phyloP scores from a whole-genome alignment of 2,329 filamentous ascomycete species.

The Stagonosporopsis chrysanthemi region DNA sequence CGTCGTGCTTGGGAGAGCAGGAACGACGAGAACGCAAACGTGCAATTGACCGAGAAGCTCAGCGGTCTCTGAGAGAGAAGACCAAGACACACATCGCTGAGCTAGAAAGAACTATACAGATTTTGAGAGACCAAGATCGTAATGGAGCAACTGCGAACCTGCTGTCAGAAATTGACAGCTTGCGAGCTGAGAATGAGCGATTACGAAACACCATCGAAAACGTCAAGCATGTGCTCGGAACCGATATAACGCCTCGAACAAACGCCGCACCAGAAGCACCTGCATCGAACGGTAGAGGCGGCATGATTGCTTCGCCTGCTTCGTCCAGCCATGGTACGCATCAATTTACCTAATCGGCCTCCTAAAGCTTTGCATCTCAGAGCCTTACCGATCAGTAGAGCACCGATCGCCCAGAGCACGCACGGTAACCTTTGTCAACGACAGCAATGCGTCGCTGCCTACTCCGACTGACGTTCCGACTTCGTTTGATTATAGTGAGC shows the following conservation, averaged over 20 bases:
- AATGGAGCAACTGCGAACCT: slow-evolving; percentile 43
- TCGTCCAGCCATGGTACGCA: slow-evolving; percentile 38
- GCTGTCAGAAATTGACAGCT: slow-evolving; percentile 40
- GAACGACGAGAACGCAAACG: slow-evolving; percentile 46
- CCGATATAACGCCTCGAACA: slow-evolving; percentile 28
- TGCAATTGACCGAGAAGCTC: slow-evolving; percentile 48
- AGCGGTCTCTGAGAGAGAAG: slow-evolving; percentile 47
- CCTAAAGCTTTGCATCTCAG: slow-evolving; percentile 12
- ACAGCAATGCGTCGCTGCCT: slow-evolving; percentile 25
- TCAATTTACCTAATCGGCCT: background rate
- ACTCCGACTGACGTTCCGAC: slow-evolving; percentile 19
- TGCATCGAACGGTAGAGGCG: slow-evolving; percentile 14
- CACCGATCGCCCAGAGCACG: slow-evolving; percentile 32
- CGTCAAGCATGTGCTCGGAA: slow-evolving; percentile 43
- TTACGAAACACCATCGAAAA: slow-evolving; percentile 45
- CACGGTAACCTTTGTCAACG: slow-evolving; percentile 24
- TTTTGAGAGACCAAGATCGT: slow-evolving; percentile 43
- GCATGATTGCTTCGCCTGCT: slow-evolving; percentile 24
- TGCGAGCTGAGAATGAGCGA: slow-evolving; percentile 46
- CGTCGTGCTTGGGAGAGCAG: slow-evolving; percentile 46
- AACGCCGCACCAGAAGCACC: slow-evolving; percentile 4
- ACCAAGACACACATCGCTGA: slow-evolving; percentile 50
- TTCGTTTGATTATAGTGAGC: slow-evolving; percentile 25
- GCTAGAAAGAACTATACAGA: slow-evolving; percentile 46
- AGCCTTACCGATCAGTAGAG: slow-evolving; percentile 39